These are phyloP conservation scores for Triticum timopheevii DNA, from an alignment of 176 grass and related monocot species.

Conservation along the genomic window DNA sequence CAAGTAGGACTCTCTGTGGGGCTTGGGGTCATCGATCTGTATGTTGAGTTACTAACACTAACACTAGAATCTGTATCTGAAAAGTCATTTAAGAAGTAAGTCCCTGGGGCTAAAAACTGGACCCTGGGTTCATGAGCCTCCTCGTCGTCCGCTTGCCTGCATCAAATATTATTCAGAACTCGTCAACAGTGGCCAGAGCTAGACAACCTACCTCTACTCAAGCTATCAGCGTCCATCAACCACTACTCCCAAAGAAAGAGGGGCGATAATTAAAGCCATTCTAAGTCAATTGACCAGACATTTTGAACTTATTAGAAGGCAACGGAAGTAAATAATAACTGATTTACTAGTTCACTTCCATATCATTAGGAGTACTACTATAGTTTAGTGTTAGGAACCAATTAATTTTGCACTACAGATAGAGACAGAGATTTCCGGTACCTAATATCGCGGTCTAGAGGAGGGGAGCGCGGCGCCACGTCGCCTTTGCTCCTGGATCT, in stretches of 20 bases:
- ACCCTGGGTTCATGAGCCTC: conserved; percentile 45
- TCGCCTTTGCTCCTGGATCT: conserved; percentile 42
- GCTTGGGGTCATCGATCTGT: conserved; percentile 56
- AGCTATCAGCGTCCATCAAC: background rate
- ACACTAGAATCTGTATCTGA: conserved; percentile 85
- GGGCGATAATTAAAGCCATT: background rate
- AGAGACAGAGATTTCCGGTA: background rate
- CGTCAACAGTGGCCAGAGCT: background rate
- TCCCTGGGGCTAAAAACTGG: conserved; percentile 50
- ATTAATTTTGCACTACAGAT: background rate
- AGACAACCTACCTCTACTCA: background rate
- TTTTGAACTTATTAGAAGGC: background rate
- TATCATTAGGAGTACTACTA: background rate
- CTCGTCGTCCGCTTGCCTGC: conserved; percentile 52
- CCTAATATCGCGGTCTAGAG: conserved; percentile 41
- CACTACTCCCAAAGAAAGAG: background rate
- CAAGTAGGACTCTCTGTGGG: conserved; percentile 60
- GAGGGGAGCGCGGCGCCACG: background rate
- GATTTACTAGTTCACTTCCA: background rate
- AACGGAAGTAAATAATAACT: background rate
- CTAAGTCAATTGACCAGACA: background rate
- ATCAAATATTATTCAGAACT: conserved; percentile 12
- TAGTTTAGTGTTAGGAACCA: background rate
- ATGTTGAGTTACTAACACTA: conserved; percentile 46
- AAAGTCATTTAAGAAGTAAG: conserved; percentile 56